A percentile compares a stretch with the other conserved stretches of the same genome.
These are phyloP conservation scores for Eucalyptus erythrocorys DNA, from an alignment of 345 rosid species.

Conservation along the genomic window DNA sequence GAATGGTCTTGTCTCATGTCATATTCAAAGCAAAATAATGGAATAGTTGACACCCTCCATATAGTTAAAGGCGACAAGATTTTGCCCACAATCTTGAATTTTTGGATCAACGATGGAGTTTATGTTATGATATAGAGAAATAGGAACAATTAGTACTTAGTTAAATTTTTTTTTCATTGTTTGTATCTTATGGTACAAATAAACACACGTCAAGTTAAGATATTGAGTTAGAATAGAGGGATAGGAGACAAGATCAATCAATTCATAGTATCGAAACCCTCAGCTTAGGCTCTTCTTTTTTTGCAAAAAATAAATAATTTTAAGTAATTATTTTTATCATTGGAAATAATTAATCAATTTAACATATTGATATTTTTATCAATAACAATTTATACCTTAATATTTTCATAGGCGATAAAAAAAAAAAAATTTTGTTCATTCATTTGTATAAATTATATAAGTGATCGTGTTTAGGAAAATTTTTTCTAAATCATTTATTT, in stretches of 20 bases:
- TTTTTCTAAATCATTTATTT: too few relatives aligned
- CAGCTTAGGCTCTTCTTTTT: not conserved
- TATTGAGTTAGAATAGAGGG: not conserved
- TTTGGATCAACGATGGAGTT: not conserved
- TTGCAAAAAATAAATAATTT: too few relatives aligned
- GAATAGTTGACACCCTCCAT: not conserved
- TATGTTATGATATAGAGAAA: not conserved
- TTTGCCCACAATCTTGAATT: not conserved
- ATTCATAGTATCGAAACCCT: not conserved
- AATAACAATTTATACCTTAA: too few relatives aligned
- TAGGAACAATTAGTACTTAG: not conserved
- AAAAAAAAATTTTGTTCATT: too few relatives aligned
- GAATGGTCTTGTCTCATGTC: not conserved
- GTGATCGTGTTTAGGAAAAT: not conserved
- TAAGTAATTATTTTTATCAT: too few relatives aligned
- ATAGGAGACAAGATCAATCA: not conserved
- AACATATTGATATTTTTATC: too few relatives aligned
- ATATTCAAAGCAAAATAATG: not conserved
- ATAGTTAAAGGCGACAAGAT: not conserved
- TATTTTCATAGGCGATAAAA: too few relatives aligned
- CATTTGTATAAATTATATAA: too few relatives aligned
- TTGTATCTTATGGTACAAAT: not conserved
- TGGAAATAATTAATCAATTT: too few relatives aligned
- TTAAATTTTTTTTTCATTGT: not conserved
- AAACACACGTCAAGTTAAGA: not conserved